Base-by-base conservation (phyloP, 306 rosid species). In the Glycyrrhiza uralensis region DNA sequence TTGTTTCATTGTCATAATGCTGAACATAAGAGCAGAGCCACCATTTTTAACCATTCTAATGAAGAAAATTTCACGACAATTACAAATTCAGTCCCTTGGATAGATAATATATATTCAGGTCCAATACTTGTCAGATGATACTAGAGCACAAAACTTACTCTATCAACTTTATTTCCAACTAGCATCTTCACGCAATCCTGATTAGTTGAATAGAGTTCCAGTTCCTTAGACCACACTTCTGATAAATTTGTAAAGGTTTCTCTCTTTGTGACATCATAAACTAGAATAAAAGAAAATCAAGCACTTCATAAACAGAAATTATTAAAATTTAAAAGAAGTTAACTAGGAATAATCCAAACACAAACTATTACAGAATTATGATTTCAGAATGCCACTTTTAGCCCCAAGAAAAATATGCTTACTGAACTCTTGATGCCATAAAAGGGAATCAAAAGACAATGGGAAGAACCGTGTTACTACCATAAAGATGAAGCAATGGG, bases 161-260 rank as follows among this genome's bases (percentile, higher is more conserved):
- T 81, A 71, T 94, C 99, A 71, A 94, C 93, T 81, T 94, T 94
- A 49, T 94, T 94, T 44, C 99, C 99, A 59, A 94, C 97, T 49
- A 94, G 97, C 84, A 94, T 87, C 86, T 87, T 94, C 85, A 91
- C 89, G 65, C 95, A 91, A 70, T 87, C 85, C 66, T 89, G 89
- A 65, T 89, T 88, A 65, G 95, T 89, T 2, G 87, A 89, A 81
- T 94, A 82, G 68, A 89, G 91, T 66, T 85, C 87, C 81, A 89
- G 67, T 85, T 94, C 99, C 87, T 94, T 91, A 76, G 95, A 84
- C 99, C 99, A 94, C 66, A 91, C 86, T 14, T 88, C 93, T 24
- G 93, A 91, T 66, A 94, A 76, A 76, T 88, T 91, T 22, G 91
- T 85, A 70, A 94, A 94, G 11, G 96, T 86, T 8, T 94, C 96